A percentile compares a stretch with the other conserved stretches of the same genome.
phyloP scores from a whole-genome alignment of 177 flowering plant species.

The Vitis hybrid region DNA sequence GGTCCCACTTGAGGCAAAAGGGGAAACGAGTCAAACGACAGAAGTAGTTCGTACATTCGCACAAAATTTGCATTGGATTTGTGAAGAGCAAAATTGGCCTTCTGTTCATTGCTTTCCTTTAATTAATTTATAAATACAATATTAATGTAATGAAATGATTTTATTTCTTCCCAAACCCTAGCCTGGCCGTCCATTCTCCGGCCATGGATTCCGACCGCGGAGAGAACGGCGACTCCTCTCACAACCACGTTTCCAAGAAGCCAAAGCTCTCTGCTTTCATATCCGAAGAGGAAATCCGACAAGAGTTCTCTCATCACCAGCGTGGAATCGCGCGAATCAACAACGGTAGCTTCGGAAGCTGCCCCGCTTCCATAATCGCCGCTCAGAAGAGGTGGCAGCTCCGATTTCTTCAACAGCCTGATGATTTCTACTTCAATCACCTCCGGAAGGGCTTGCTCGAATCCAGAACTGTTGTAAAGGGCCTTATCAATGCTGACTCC shows the following conservation, averaged over 20 bases:
- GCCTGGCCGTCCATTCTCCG: not conserved
- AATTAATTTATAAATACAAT: too few species aligned
- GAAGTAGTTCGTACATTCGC: too few species aligned
- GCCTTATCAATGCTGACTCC: conserved; percentile 39
- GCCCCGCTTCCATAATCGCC: conserved; percentile 32
- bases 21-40: too few species aligned
- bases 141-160: too few species aligned
- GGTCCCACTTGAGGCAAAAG: too few species aligned
- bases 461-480: conserved; percentile 29
- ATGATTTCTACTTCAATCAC: conserved; percentile 32
- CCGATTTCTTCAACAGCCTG: conserved; percentile 36
- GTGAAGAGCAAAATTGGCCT: too few species aligned
- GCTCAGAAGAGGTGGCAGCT: conserved; percentile 34
- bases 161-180: conserved; percentile 10
- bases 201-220: conserved; percentile 11
- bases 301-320: conserved; percentile 38
- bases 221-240: conserved; percentile 17
- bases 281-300: conserved; percentile 25
- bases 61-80: too few species aligned
- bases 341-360: conserved; percentile 52
- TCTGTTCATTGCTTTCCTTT: too few species aligned
- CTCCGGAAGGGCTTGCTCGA: conserved; percentile 22
- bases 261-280: conserved; percentile 20
- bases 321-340: conserved; percentile 36
- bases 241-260: conserved; percentile 21